Evolutionary conservation across 2,329 filamentous ascomycete genomes (phyloP).

Genomic region (Talaromyces sp.): DNA sequence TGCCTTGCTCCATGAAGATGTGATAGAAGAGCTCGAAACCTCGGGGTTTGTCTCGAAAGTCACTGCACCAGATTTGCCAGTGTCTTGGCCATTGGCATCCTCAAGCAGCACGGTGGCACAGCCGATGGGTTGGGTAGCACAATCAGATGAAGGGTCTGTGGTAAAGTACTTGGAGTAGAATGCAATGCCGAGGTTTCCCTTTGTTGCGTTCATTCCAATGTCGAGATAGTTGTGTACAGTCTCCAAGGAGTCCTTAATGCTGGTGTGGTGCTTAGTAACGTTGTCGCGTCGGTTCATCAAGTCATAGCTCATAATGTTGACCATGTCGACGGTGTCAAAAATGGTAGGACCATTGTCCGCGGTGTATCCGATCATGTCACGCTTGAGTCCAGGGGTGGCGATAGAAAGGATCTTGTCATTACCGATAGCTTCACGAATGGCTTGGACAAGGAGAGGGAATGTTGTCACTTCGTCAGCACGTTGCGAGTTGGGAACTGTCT

Average conservation of each 20-base stretch:
- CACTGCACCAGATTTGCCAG: slow-evolving; percentile 51
- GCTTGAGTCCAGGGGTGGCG: slow-evolving; percentile 61
- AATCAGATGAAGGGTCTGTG: slow-evolving; percentile 51
- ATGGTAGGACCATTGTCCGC: slow-evolving; percentile 57
- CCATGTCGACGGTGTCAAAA: slow-evolving; percentile 60
- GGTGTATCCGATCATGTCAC: slow-evolving; percentile 69
- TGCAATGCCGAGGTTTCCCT: slow-evolving; percentile 65
- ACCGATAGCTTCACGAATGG: slow-evolving; percentile 59
- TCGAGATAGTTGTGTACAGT: slow-evolving; percentile 60
- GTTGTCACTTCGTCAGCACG: slow-evolving; percentile 61
- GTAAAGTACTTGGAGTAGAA: slow-evolving; percentile 70
- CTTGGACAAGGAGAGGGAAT: slow-evolving; percentile 61
- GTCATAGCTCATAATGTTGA: slow-evolving; percentile 73
- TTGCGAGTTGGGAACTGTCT: slow-evolving; percentile 56
- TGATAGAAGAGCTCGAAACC: slow-evolving; percentile 48
- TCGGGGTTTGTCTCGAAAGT: slow-evolving; percentile 47
- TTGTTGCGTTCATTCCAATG: slow-evolving; percentile 55
- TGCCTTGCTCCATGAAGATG: slow-evolving; percentile 59
- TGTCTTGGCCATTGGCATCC: slow-evolving; percentile 59
- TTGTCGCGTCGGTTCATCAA: slow-evolving; percentile 68
- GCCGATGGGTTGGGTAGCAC: slow-evolving; percentile 51
- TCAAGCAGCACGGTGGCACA: slow-evolving; percentile 62
- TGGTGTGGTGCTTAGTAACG: slow-evolving; percentile 63
- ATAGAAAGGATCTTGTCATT: slow-evolving; percentile 62
- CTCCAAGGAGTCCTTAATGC: slow-evolving; percentile 56